A percentile compares a stretch with the other conserved stretches of the same genome.
These are phyloP conservation scores for Lachancea fermentati DNA, from an alignment of 805 yeast genomes.

Conservation along the genomic window DNA sequence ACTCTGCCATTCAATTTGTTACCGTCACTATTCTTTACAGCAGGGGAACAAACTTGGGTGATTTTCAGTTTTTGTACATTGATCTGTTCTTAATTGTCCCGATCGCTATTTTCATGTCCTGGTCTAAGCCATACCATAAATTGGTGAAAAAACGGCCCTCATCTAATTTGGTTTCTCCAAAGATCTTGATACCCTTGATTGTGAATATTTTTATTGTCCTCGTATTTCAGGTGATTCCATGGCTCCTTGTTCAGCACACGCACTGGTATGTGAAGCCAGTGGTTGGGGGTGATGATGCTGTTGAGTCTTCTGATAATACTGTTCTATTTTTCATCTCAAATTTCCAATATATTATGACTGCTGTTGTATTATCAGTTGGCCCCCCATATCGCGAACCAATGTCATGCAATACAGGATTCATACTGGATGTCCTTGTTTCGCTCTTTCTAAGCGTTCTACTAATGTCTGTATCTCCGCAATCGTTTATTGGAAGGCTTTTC, in stretches of 20 bases:
- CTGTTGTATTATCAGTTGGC: constrained; percentile 81
- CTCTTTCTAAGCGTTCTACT: constrained; percentile 44
- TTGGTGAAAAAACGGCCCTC: constrained; percentile 78
- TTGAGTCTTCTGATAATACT: constrained; percentile 86
- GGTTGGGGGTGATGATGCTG: constrained; percentile 77
- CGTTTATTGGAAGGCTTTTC: constrained; percentile 61
- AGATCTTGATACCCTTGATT: constrained; percentile 76
- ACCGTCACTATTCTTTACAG: constrained; percentile 81
- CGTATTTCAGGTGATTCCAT: constrained; percentile 60
- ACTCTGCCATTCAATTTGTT: constrained; percentile 92
- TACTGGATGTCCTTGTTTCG: constrained; percentile 52
- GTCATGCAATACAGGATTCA: constrained; percentile 61
- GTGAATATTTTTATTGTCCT: constrained; percentile 64
- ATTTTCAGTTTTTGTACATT: constrained; percentile 92
- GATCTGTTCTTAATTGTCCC: constrained; percentile 89
- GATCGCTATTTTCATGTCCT: constrained; percentile 93
- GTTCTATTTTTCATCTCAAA: constrained; percentile 74
- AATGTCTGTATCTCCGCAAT: constrained; percentile 48
- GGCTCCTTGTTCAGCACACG: constrained; percentile 52
- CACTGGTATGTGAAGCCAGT: constrained; percentile 78
- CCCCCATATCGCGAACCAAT: constrained; percentile 88
- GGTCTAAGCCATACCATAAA: constrained; percentile 73
- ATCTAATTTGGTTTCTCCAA: constrained; percentile 87
- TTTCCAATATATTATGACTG: constrained; percentile 82
- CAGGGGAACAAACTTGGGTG: constrained; percentile 90